These are phyloP conservation scores for Cryomyces minteri DNA, from an alignment of 495 filamentous ascomycete species.

Conservation along the genomic window DNA sequence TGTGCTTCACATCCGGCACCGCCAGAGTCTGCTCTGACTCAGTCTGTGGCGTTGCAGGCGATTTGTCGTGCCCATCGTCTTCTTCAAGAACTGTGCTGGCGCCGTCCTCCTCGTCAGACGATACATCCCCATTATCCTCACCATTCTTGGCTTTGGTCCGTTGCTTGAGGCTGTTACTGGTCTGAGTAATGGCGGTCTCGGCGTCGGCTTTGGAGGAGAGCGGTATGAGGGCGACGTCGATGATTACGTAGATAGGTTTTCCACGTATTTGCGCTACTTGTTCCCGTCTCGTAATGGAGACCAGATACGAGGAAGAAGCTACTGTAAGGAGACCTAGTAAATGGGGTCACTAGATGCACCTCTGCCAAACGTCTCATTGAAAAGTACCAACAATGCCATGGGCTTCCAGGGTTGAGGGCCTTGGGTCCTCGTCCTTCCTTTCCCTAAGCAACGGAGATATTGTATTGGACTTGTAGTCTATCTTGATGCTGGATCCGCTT, in stretches of 20 bases:
- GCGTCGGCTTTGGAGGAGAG: slow-evolving; percentile 61
- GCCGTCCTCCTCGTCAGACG: slow-evolving; percentile 21
- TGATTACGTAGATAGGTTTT: slow-evolving; percentile 65
- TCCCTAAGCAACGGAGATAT: slow-evolving; percentile 26
- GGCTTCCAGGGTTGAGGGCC: slow-evolving; percentile 39
- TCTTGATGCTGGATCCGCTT: slow-evolving; percentile 32
- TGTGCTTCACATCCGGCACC: slow-evolving; percentile 7
- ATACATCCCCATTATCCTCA: slow-evolving; percentile 16
- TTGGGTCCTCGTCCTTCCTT: slow-evolving; percentile 21
- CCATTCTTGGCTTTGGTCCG: slow-evolving; percentile 14
- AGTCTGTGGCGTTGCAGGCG: not conserved
- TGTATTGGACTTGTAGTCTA: slow-evolving; percentile 57
- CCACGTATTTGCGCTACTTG: slow-evolving; percentile 78
- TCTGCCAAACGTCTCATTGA: not conserved
- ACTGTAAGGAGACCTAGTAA: slow-evolving; percentile 47
- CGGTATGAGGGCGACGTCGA: slow-evolving; percentile 74
- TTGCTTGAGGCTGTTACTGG: slow-evolving; percentile 30
- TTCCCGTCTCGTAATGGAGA: slow-evolving; percentile 64
- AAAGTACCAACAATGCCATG: slow-evolving; percentile 71
- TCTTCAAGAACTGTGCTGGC: slow-evolving; percentile 21
- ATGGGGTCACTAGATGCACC: slow-evolving; percentile 17
- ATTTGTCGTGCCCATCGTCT: slow-evolving; percentile 11
- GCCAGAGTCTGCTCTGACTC: slow-evolving; percentile 3
- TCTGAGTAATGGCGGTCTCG: slow-evolving; percentile 43
- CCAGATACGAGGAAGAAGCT: slow-evolving; percentile 45